Conservation (phyloP, 2,329 filamentous ascomycete genomes). For the Aspergillus ustus region DNA sequence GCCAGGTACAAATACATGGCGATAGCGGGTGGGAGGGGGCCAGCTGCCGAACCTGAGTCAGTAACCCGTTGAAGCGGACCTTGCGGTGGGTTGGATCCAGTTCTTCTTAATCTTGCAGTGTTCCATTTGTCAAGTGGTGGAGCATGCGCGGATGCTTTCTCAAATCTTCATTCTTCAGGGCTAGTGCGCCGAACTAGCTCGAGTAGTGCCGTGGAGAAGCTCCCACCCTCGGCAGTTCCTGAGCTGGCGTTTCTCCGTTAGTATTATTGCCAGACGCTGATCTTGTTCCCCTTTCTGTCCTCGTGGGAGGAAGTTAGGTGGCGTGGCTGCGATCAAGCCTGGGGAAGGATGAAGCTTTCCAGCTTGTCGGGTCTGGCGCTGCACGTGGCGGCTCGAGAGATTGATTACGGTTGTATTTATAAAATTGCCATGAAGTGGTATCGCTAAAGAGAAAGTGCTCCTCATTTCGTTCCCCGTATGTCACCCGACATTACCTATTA, state of each 20-base stretch:
- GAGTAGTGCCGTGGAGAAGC: not conserved
- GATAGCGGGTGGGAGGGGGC: not conserved
- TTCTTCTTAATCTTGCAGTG: not conserved
- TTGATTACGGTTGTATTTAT: slow-evolving; percentile 3
- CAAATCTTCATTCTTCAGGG: not conserved
- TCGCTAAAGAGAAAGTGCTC: not conserved
- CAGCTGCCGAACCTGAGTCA: not conserved
- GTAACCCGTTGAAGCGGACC: not conserved
- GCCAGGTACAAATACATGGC: slow-evolving; percentile 6
- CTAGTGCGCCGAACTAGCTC: not conserved
- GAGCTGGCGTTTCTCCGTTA: not conserved
- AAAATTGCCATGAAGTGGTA: not conserved
- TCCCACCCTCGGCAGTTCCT: not conserved
- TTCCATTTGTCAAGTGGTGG: not conserved
- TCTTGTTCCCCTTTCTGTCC: not conserved
- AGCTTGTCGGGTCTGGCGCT: not conserved
- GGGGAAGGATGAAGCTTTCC: slow-evolving; percentile 3
- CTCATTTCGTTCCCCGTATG: not conserved
- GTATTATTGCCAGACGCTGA: not conserved
- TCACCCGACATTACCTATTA: not conserved
- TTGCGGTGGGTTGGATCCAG: not conserved
- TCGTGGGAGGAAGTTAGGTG: not conserved
- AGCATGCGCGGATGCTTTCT: not conserved
- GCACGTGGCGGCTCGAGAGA: slow-evolving; percentile 1
- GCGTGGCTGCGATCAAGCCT: not conserved